Base-by-base conservation (phyloP, 2,329 filamentous ascomycete genomes). In the Trichoderma polysporum region DNA sequence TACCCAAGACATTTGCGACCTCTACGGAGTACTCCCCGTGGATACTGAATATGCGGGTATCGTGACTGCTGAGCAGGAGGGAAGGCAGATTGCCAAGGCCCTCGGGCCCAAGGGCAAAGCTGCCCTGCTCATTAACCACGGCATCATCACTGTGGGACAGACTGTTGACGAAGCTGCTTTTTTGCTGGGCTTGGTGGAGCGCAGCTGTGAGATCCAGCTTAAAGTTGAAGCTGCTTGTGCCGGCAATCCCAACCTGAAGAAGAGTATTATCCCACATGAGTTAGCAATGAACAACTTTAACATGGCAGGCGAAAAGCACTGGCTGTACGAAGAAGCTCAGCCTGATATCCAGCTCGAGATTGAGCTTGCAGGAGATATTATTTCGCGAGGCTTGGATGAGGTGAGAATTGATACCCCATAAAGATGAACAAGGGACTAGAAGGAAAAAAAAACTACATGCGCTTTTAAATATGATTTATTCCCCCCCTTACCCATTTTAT, bases 101-200 rank as follows among this genome's bases (percentile, higher is more conserved):
- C 79, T 93, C 1, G 90, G 90, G 0, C 67, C 71, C 29, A 76
- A 80, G 0, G 85, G 85, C 70, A 90, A 84, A 75, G 89, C 83
- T 1, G 82, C 87, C 69, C 88, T 92, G 54, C 78, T 92, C 59
- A 81, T 89, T 70, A 93, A 92, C 74, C 90, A 93, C 76, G 91
- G 91, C 0, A 78, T 93, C 39, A 77, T 93, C 59, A 91, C 89
- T 0, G 90, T 91, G 0, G 91, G 91, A 4, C 73, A 76, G 7
- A 93, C 90, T 0, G 90, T 93, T 2, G 90, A 93, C 73, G 90
- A 93, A 76, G 90, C 90, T 1, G 88, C 87, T 0, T 93, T 89
- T 75, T 76, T 92, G 60, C 90, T 91, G 74, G 87, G 86, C 0
- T 78, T 90, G 52, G 82, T 92, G 75, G 90, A 93, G 76, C 83